A percentile compares a stretch with the other conserved stretches of the same genome.
phyloP scores from a whole-genome alignment of 192 early-diverging fungal species.

The Rhizoclosmatium sp. region DNA sequence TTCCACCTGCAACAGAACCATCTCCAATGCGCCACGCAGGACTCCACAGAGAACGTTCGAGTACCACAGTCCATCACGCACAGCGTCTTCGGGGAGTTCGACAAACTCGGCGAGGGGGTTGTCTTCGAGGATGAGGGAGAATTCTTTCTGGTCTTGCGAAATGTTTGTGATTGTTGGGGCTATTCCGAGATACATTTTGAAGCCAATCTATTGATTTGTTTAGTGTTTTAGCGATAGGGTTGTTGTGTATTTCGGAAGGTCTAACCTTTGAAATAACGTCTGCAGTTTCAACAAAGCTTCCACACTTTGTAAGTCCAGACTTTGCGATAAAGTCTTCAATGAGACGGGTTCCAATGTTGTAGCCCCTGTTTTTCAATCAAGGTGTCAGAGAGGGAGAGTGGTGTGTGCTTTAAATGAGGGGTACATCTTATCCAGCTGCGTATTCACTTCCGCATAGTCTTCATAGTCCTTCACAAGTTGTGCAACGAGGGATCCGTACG shows the following conservation, averaged over 20 bases:
- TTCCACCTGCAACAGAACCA: slow-evolving; percentile 94
- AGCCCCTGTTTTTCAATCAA: slow-evolving; percentile 72
- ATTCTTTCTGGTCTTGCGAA: slow-evolving; percentile 85
- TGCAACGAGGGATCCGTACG: slow-evolving; percentile 96
- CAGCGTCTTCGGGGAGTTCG: slow-evolving; percentile 85
- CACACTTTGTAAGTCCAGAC: slow-evolving; percentile 78
- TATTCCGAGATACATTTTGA: slow-evolving; percentile 96
- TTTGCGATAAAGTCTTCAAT: slow-evolving; percentile 97
- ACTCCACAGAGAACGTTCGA: slow-evolving; percentile 96
- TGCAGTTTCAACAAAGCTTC: slow-evolving; percentile 89
- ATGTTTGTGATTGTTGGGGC: slow-evolving; percentile 83
- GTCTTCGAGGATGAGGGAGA: slow-evolving; percentile 93
- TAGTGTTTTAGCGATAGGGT: background rate
- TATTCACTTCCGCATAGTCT: slow-evolving; percentile 91
- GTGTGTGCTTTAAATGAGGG: slow-evolving; percentile 1
- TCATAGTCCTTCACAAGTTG: slow-evolving; percentile 94
- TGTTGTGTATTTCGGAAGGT: too few relatives aligned
- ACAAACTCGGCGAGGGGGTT: slow-evolving; percentile 98
- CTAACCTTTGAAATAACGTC: slow-evolving; percentile 93
- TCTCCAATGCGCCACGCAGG: slow-evolving; percentile 92
- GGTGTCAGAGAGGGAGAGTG: slow-evolving; percentile 3
- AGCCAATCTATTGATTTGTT: slow-evolving; percentile 73
- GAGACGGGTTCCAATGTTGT: slow-evolving; percentile 94
- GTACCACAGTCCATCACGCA: slow-evolving; percentile 85
- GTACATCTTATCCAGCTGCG: slow-evolving; percentile 97